Base-by-base conservation (phyloP, 495 filamentous ascomycete species). In the Lophium mytilinum region DNA sequence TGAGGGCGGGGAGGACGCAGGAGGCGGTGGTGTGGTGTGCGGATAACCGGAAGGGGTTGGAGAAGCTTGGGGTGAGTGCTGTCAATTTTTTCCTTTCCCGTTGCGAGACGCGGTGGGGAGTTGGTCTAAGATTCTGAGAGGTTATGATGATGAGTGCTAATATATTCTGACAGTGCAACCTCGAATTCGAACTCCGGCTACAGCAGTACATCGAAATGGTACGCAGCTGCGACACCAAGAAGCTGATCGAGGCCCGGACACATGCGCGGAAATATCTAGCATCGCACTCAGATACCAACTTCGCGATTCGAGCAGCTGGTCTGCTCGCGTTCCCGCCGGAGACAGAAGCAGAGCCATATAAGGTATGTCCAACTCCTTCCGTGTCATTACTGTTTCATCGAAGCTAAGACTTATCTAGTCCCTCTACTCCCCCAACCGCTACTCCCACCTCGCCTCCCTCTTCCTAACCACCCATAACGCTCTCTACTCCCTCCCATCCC, bases 151-250 rank as follows among this genome's bases (percentile, higher is more conserved):
- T 9, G 17, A 24, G 6, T 48, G 45, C 45, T n/a, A n/a, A n/a
- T n/a, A n/a, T n/a, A n/a, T n/a, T 30, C 18, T 24, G 2, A 24
- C 70, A 92, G 85, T 90, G 85, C 62, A 89, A 87, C 50, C 79
- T 98, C 30, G 94, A 97, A 68, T 93, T 95, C 67, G 86, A 95
- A 76, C 79, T 98, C 9, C 83, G 94, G n/a, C 76, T 94, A 61
- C 93, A 98, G 71, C 90, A 97, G 68, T 96, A 88, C 69, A 90
- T 97, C 60, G 93, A 97, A 68, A 77, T 96, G 55, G 80, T 94
- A 50, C 78, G 93, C 41, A 82, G 74, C 37, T 77, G 78, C 42
- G 72, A 83, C 15, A 75, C 69, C 34, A 46, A 65, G 4, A 87
- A 86, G 61, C 76, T 85, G 24, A 64, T 83, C 51, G 89, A 95